Percentiles rank a stretch among this genome's conserved stretches.
Evolutionary conservation across 192 early-diverging fungal species (phyloP).

Genomic region (Entomortierella parvispora): DNA sequence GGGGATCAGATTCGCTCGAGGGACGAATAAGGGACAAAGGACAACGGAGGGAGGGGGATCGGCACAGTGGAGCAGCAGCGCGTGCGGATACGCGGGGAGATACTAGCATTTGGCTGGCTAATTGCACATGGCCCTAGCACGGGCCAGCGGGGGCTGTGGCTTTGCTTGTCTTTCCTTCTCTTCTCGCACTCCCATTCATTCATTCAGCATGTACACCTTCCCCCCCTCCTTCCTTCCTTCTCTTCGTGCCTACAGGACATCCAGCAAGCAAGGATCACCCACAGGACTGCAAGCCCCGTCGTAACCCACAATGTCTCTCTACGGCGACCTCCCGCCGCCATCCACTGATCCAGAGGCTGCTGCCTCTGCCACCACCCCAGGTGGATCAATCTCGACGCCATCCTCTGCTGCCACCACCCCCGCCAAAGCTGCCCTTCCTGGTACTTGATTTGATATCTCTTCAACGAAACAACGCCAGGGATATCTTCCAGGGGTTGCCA

Average conservation of each 20-base stretch:
- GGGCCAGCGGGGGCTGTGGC: background rate
- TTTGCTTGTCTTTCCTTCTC: background rate
- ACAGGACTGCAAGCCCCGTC: too few species aligned
- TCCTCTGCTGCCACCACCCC: background rate
- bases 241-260: too few species aligned
- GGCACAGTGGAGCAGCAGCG: background rate
- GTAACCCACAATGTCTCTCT: slow-evolving; percentile 50
- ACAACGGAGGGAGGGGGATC: too few species aligned
- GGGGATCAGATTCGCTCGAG: too few species aligned
- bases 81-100: background rate
- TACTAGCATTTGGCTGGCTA: too few species aligned
- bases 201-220: too few species aligned
- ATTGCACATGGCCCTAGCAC: background rate
- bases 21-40: too few species aligned
- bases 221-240: too few species aligned
- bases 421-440: slow-evolving; percentile 37
- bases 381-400: too few species aligned
- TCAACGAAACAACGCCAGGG: too few species aligned
- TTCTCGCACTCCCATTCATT: background rate
- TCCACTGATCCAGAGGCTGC: slow-evolving; percentile 14
- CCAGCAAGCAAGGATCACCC: too few species aligned
- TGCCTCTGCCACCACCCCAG: slow-evolving; percentile 1
- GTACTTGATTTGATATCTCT: slow-evolving; percentile 14
- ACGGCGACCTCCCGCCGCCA: slow-evolving; percentile 57
- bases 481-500: too few species aligned